Conservation (phyloP, 2,329 filamentous ascomycete species). For the Penicillium sp. region DNA sequence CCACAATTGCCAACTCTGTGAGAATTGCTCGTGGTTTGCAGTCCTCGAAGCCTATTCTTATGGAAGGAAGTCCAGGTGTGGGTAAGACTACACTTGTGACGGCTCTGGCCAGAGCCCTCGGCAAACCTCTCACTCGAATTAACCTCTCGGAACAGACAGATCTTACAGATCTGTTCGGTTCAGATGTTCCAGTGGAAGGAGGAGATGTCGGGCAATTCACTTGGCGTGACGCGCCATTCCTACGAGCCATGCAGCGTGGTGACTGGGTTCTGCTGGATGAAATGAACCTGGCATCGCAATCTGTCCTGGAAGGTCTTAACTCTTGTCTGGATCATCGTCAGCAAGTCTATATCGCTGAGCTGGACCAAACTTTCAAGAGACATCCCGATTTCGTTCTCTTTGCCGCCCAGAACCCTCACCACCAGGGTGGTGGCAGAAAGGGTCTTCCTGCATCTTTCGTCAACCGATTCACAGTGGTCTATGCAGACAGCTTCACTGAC, state of each 20-base stretch:
- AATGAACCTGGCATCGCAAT: conserved; percentile 98
- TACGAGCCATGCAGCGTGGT: conserved; percentile 93
- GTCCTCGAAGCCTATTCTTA: conserved; percentile 82
- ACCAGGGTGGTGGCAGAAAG: conserved; percentile 93
- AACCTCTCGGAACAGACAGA: conserved; percentile 98
- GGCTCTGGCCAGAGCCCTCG: conserved; percentile 75
- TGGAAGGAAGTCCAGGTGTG: conserved; percentile 97
- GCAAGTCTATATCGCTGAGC: conserved; percentile 90
- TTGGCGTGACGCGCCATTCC: conserved; percentile 92
- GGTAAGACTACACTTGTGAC: conserved; percentile 93
- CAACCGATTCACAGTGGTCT: conserved; percentile 96
- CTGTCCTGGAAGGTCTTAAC: conserved; percentile 92
- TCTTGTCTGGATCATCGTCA: conserved; percentile 95
- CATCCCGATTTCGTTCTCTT: conserved; percentile 92
- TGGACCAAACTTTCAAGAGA: conserved; percentile 88
- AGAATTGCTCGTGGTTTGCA: conserved; percentile 85
- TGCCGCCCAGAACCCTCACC: conserved; percentile 94
- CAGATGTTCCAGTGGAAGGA: conserved; percentile 93
- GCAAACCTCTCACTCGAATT: conserved; percentile 82
- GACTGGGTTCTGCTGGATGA: conserved; percentile 97
- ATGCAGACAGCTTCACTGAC: conserved; percentile 82
- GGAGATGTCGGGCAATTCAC: conserved; percentile 85
- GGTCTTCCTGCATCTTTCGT: conserved; percentile 94
- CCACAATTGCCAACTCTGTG: conserved; percentile 86
- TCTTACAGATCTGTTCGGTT: conserved; percentile 94